Base-by-base conservation (phyloP, 129 eudicot genomes). In the Arctium minus region DNA sequence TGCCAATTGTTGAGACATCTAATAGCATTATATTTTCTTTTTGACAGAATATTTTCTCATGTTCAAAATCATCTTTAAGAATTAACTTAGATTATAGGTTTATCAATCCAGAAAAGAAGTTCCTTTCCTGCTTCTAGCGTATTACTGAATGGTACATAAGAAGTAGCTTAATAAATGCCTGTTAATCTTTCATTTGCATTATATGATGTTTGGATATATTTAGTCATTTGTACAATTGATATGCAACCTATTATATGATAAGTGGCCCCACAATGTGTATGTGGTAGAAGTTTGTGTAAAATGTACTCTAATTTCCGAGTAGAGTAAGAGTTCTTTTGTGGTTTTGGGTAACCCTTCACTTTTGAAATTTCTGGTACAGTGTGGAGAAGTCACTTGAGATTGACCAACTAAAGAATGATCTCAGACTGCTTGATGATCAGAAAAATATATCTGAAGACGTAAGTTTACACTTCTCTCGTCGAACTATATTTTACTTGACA, bases 381-480 rank as follows among this genome's bases (percentile, higher is more conserved):
- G 64, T 38, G 75, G 89, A 90, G 85, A 90, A 84, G 64, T 83
- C 87, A 53, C 71, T 78, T 53, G 91, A 92, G 82, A 69, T 86
- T 71, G 87, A 94, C 75, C 87, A 36, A 78, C 76, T 91, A 77
- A 90, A 82, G 86, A 80, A 89, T 8, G 91, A 85, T 50, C 78
- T 90, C 31, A 82, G 39, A 65, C 79, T 74, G 75, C 81, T 91
- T 69, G 80, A 83, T 79, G 88, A 88, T n/a, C 86, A 76, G 72
- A 83, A 84, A 60, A 74, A 80, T 76, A 78, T 48, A 81, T 83
- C 88, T 17, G 88, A 92, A 85, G 91, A 90, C 78, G 97, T 90
- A 82, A 68, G 84, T 65, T 39, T 29, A 9, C 69, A 72, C 78
- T 76, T 81, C 12, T 81, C 12, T 18, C 0, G 17, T 38, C 56